phyloP scores from a whole-genome alignment of 495 filamentous ascomycete species.

The Hyaloscypha variabilis region DNA sequence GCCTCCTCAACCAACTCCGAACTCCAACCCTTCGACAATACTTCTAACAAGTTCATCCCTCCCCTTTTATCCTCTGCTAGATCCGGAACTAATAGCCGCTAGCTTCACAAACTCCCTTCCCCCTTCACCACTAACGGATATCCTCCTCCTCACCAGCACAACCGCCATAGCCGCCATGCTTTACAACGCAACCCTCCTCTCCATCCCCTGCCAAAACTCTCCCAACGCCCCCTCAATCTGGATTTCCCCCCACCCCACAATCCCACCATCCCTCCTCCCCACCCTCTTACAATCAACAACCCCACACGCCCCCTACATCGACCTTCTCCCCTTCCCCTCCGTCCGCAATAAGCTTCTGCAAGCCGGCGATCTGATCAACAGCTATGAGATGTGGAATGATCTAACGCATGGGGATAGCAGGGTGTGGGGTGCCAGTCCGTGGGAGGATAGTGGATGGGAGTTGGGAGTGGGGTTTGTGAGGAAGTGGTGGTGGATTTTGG shows the following conservation, averaged over 20 bases:
- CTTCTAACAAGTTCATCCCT: neutral
- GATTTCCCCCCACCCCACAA: neutral
- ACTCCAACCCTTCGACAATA: neutral
- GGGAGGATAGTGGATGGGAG: conserved; percentile 21
- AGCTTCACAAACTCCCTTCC: neutral
- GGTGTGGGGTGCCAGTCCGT: conserved; percentile 18
- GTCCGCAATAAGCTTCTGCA: conserved; percentile 12
- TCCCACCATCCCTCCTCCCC: conserved; percentile 13
- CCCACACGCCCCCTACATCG: conserved; percentile 15
- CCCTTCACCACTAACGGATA: conserved; percentile 3
- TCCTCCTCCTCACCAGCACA: neutral
- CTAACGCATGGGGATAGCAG: conserved; percentile 6
- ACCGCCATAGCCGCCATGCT: conserved; percentile 13
- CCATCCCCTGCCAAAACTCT: neutral
- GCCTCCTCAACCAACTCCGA: neutral
- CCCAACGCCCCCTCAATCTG: neutral
- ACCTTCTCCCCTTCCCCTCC: conserved; percentile 10
- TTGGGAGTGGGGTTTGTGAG: conserved; percentile 11
- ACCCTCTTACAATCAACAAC: conserved; percentile 5
- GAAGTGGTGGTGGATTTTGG: conserved; percentile 27
- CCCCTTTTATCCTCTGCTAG: neutral
- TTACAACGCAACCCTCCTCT: conserved; percentile 9
- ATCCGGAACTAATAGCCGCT: neutral
- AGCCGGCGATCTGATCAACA: conserved; percentile 6
- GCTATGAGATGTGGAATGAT: conserved; percentile 7